Conservation (phyloP, 129 eudicot species). For the Oenanthe sinensis region DNA sequence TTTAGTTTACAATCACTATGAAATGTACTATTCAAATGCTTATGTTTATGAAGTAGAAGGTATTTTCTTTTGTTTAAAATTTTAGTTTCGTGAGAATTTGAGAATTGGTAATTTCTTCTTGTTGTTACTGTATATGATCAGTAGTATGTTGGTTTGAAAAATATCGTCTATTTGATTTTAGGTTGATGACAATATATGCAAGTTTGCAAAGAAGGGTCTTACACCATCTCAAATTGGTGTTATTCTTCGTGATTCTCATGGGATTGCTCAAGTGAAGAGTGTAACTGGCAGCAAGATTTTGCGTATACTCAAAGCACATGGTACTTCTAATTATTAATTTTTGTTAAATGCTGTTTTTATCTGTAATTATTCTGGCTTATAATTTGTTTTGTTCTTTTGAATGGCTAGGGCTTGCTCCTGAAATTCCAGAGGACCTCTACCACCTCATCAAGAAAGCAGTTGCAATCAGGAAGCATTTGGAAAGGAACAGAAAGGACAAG, state of each 20-base stretch:
- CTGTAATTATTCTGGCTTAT: neutral
- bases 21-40: neutral
- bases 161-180: neutral
- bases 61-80: neutral
- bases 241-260: conserved; percentile 66
- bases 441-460: conserved; percentile 58
- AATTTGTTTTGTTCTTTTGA: neutral
- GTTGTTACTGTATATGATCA: neutral
- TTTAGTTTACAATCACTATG: neutral
- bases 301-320: conserved; percentile 53
- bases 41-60: neutral
- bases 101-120: neutral
- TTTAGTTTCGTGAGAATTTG: neutral
- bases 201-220: conserved; percentile 62
- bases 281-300: conserved; percentile 60
- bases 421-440: conserved; percentile 54
- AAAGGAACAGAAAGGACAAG: conserved; percentile 64
- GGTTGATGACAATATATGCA: conserved; percentile 59
- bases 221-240: conserved; percentile 70
- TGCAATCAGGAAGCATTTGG: conserved; percentile 57
- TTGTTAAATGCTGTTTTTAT: neutral
- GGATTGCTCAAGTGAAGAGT: conserved; percentile 61
- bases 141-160: neutral
- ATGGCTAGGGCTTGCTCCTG: conserved; percentile 47
- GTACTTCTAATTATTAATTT: conserved; percentile 10